phyloP scores from a whole-genome alignment of 2,329 filamentous ascomycete species.

The Colletotrichum sp. region DNA sequence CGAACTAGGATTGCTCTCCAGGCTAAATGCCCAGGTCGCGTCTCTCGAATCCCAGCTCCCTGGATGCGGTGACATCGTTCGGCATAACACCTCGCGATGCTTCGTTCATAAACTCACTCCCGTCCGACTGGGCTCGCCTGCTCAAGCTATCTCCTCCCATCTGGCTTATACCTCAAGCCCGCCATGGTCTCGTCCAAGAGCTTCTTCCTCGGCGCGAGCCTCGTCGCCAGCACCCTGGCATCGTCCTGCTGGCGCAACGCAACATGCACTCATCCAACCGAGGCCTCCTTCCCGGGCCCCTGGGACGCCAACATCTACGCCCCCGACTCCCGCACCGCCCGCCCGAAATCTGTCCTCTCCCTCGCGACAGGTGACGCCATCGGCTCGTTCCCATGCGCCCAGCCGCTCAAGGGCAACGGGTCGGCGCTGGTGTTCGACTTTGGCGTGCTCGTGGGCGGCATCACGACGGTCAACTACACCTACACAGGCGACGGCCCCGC shows the following conservation, averaged over 20 bases:
- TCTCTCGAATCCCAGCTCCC: not conserved
- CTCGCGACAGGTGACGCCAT: conserved; percentile 33
- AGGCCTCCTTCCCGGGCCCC: conserved; percentile 56
- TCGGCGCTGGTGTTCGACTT: conserved; percentile 64
- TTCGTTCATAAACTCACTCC: not conserved
- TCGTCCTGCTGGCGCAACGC: conserved; percentile 60
- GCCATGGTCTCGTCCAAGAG: not conserved
- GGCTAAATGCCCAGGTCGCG: not conserved
- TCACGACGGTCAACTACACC: conserved; percentile 55
- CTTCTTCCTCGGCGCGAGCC: conserved; percentile 30
- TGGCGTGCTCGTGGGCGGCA: conserved; percentile 61
- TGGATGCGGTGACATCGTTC: not conserved
- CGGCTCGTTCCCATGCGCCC: conserved; percentile 31
- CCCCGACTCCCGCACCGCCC: conserved; percentile 53
- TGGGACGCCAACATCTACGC: conserved; percentile 66
- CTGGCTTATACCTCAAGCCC: not conserved
- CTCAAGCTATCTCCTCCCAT: not conserved
- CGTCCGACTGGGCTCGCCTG: not conserved
- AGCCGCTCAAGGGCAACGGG: conserved; percentile 43
- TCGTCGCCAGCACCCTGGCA: not conserved
- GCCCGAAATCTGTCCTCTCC: conserved; percentile 47
- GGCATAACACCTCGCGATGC: not conserved
- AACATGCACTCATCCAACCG: conserved; percentile 52
- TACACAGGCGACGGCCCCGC: conserved; percentile 37
- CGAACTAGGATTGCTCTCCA: not conserved